Base-by-base conservation (phyloP, 148 eudicot species). In the Rhododendron mucronatum region DNA sequence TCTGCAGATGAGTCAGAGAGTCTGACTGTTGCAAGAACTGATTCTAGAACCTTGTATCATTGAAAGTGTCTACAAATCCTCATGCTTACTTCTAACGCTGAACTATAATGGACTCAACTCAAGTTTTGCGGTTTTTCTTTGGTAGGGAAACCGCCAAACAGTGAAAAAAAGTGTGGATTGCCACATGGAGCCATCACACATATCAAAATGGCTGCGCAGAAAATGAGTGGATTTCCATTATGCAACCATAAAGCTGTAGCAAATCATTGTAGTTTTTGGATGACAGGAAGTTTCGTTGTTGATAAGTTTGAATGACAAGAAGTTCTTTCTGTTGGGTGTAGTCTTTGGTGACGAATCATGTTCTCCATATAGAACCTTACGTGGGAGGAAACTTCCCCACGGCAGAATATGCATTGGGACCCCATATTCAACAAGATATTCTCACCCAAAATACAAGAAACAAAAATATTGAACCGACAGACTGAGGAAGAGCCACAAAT, bases 401-500 rank as follows among this genome's bases (percentile, higher is more conserved):
- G 2, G 28, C 12, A 77, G 51, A 44, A 21, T 47, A 39, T 77
- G 51, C 80, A 77, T 23, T 20, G 50, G 47, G 50, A 41, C n/a
- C 16, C 11, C 50, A 77, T 41, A 77, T 48, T n/a, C 37, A 48
- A 5, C 3, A 13, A 79, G 82, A 79, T 80, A 50, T 48, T 79
- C 61, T 80, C n/a, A 6, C 82, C 61, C 79, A 30, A 73, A 84
- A 11, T 33, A 12, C 35, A 51, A 48, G 59, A 51, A 53, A 8
- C 53, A 57, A 30, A 39, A 84, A 51, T 21, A 74, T 16, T 59
- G 23, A 61, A 35, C 44, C 26, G 63, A 50, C n/a, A 75, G 18
- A 8, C 83, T 33, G 26, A 51, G 63, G 71, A 82, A 37, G n/a
- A 82, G 59, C 48, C 73, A 84, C 39, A 84, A 84, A 53, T 7